Base-by-base conservation (phyloP, 495 filamentous ascomycete genomes). In the Trichoderma reesei region DNA sequence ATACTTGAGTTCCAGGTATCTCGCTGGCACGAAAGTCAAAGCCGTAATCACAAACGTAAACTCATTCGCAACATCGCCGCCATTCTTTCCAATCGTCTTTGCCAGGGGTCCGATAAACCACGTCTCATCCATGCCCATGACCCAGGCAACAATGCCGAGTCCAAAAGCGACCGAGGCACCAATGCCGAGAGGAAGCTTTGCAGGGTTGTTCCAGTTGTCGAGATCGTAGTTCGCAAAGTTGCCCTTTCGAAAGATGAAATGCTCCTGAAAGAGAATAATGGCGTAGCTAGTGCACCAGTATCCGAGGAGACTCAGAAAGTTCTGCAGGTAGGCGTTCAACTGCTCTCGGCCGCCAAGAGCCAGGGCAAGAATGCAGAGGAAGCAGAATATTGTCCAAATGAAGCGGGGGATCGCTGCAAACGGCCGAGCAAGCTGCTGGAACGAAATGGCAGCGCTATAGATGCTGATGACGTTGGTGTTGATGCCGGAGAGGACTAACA, bases 201-300 rank as follows among this genome's bases (percentile, higher is more conserved):
- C 67, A 1, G 76, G 78, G 11, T 72, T 72, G 64, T 85, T 76
- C 82, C 82, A 85, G 26, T 68, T 78, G 10, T 79, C 74, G 48
- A 83, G 71, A 63, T 83, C 69, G 66, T 84, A 84, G 44, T 75
- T 75, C 2, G 67, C 64, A 61, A 75, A 75, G 34, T 67, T 51
- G 18, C 72, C 75, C n/a, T 67, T 39, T 16, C 85, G 79, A 75
- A 88, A 87, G 48, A 80, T 62, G 65, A 82, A 83, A 70, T 89
- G 83, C 65, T 89, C 86, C 11, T 73, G 71, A 65, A 85, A 78
- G 3, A 88, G 65, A 65, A 87, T 84, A 63, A 81, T 74, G 41
- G 82, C 80, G 69, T 82, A 85, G 2, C 76, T 77, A 13, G 83
- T 82, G 61, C 77, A 79, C 80, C 83, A 85, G 71, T 86, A 87